Evolutionary conservation across 2,329 filamentous ascomycete species (phyloP), one percentile per base, ranked within the genome.

Genomic region (Xylaria arbuscula): DNA sequence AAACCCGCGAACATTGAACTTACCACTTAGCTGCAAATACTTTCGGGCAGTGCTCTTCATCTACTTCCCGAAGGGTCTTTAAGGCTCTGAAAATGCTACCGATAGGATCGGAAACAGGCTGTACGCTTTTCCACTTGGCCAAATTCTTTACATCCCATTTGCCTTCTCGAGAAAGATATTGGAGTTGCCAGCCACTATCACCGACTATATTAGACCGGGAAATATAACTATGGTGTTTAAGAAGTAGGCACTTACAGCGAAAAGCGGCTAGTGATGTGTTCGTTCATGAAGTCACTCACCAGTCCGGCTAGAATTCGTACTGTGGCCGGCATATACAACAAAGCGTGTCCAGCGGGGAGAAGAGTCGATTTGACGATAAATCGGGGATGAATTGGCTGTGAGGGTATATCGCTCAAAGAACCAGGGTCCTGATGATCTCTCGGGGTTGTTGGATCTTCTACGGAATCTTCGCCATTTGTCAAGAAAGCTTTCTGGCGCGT

Each of bases 111-210:
- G 93, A 97, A 1, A 97, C 92, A 0, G 94, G 92, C 1, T 83
- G 81, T 0, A 97, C 92, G 19, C 89, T 89, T 78, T 93, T 88
- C 95, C 95, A 98, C 78, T 98, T 98, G 67, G 88, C 89, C 11
- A 98, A 85, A 76, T 98, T 98, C 82, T 98, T 98, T 73, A 98
- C 93, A 76, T 98, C 95, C 95, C 95, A 98, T 81, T 98, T 98
- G 2, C 94, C 94, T 73, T 94, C 92, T 1, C 92, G 93, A 2
- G 92, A 93, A 28, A 98, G 88, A 75, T 96, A 91, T 74, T 95
- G 92, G 17, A 98, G 84, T 80, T 98, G 95, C 94, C 95, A 98
- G 51, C 91, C 93, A 6, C 76, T 78, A 61, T 36, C 55, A 36
- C 17, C n/a, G 10, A 64, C 10, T 19, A 34, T 19, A 32, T 72